Base-by-base conservation (phyloP, 257 asterid species). In the Scutellaria galericulata region DNA sequence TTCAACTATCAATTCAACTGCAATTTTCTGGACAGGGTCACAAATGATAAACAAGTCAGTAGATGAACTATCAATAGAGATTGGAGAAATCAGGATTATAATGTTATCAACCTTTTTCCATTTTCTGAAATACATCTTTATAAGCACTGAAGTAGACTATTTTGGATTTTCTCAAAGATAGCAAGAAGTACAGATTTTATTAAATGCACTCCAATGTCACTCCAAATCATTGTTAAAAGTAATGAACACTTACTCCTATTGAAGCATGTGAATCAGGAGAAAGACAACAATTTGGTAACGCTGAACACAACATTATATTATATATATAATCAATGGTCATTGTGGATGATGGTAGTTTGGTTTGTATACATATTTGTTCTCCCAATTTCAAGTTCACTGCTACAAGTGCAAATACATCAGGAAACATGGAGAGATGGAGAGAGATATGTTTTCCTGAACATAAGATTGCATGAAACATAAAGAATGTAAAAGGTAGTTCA, bases 1-100 rank as follows among this genome's bases (percentile, higher is more conserved):
- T 77, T 83, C 83, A 66, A 85, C 89, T 72, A 88, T 75, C 50
- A 89, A 78, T 81, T 93, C 96, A 79, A 90, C 75, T 53, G 90
- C 96, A 66, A 90, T 84, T 77, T 80, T 89, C 98, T 93, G 92
- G 63, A 80, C 64, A 79, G 42, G 72, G 56, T 63, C 50, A 73
- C 45, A 57, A 53, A 71, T 64, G 40, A 76, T 57, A 72, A 77
- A 66, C 69, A 50, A 24, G 79, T 75, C 63, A 81, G 77, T 42
- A 61, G 74, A 57, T 37, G 54, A 66, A 56, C 72, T 70, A 53
- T 58, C 67, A 73, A 64, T 3, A n/a, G n/a, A n/a, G n/a, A 53
- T 40, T n/a, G 31, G 66, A 52, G 63, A 75, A 65, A 72, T 74
- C 51, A 56, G 66, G 42, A 13, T 41, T 64, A 50, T 47, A 71